Evolutionary conservation across 345 rosid genomes (phyloP).

Genomic region (Eucalyptus sideroxylon): DNA sequence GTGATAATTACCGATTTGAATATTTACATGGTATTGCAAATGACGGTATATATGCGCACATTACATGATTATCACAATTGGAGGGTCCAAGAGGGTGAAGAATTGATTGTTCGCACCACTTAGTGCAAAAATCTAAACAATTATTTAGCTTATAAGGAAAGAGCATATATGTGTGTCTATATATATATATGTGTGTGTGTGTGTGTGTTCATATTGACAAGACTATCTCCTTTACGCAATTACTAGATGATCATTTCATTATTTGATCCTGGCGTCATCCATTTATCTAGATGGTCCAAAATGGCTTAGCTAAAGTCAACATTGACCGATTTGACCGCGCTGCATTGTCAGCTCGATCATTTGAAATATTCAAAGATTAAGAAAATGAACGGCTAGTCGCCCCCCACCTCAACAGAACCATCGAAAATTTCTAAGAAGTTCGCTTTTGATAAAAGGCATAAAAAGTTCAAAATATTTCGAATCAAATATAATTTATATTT

Average conservation of each 20-base stretch:
- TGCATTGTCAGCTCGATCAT: background rate
- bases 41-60: background rate
- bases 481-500: no score
- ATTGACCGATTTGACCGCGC: accelerated
- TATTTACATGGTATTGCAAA: background rate
- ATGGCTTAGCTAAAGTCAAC: background rate
- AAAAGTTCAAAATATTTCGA: no score
- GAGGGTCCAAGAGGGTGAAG: background rate
- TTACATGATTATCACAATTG: background rate
- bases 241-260: background rate
- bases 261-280: background rate
- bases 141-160: background rate
- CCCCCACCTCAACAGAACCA: background rate
- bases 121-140: background rate
- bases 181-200: accelerated
- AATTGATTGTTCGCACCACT: no score
- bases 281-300: background rate
- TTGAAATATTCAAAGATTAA: background rate
- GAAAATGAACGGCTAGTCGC: accelerated
- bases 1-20: background rate
- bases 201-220: background rate
- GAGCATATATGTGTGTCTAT: no score
- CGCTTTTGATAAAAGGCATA: background rate
- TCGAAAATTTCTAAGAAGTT: background rate
- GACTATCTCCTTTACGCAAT: background rate